A percentile compares a stretch with the other conserved stretches of the same genome.
Evolutionary conservation across 2,329 filamentous ascomycete genomes (phyloP).

Genomic region (Cladosporium sp.): DNA sequence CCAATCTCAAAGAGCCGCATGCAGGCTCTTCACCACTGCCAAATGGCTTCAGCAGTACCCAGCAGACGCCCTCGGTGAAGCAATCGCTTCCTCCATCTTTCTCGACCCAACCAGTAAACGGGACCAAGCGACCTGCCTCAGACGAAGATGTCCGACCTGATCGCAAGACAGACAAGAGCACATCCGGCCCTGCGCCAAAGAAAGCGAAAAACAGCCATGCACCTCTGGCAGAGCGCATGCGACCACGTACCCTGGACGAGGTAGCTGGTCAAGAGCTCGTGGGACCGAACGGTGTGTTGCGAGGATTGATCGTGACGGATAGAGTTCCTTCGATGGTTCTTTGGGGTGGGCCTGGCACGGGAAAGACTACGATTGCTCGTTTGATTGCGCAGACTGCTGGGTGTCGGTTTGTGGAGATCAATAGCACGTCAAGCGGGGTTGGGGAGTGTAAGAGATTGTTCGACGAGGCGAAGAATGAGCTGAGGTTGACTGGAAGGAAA

Average conservation of each 20-base stretch:
- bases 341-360: constrained; percentile 78
- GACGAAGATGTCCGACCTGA: constrained; percentile 17
- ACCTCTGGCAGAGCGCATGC: constrained; percentile 90
- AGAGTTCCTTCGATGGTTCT: constrained; percentile 92
- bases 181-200: constrained; percentile 49
- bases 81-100: constrained; percentile 21
- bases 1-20: constrained; percentile 25
- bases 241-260: constrained; percentile 76
- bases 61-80: constrained; percentile 15
- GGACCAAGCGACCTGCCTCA: constrained; percentile 25
- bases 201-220: constrained; percentile 65
- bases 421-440: constrained; percentile 84
- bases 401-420: constrained; percentile 90
- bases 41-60: constrained; percentile 17
- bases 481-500: constrained; percentile 75
- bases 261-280: constrained; percentile 91
- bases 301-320: constrained; percentile 79
- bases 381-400: constrained; percentile 81
- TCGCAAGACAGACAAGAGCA: constrained; percentile 5
- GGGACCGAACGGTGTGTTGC: constrained; percentile 75
- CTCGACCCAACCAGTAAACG: constrained; percentile 17
- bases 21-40: constrained; percentile 20
- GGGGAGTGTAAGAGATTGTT: constrained; percentile 92
- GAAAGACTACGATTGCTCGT: constrained; percentile 88
- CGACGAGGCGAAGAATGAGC: constrained; percentile 73